Base-by-base conservation (phyloP, 2,329 filamentous ascomycete species). In the Penicillium nordicum region DNA sequence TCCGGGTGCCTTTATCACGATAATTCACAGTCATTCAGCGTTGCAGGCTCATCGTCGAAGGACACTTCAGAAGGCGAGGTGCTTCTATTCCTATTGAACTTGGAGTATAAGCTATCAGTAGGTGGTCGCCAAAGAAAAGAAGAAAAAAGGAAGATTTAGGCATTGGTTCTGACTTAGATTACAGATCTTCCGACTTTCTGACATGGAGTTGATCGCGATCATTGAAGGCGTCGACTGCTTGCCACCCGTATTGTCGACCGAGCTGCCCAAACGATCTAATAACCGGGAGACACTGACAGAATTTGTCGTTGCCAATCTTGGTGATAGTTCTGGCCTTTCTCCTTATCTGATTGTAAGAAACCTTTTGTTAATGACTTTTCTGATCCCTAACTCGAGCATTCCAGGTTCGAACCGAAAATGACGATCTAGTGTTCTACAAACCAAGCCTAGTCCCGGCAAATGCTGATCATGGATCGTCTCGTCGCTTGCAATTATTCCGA, bases 381-480 rank as follows among this genome's bases (percentile, higher is more conserved):
- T n/a, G 6, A 56, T 25, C 14, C 53, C 34, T 51, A 48, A 58
- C 55, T 45, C 40, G 61, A 57, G 63, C 14, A 42, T 47, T 37
- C 37, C 61, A 92, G 88, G 78, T 92, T 29, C 89, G 93, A 49
- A 90, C 90, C 47, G 81, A 84, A 10, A 87, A 85, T 57, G 88
- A 96, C 61, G 92, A 97, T 68, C 77, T 97, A 34, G 88, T 88
- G 11, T 82, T 97, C 44, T 99, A 97, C 70, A 86, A 94, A 69
- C 92, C 93, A 1, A 88, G 91, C 64, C 80, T 84, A 41, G 77
- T 77, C 58, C 50, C 53, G 21, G 37, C 45, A 11, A 58, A 58
- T 29, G 37, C 51, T 23, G 63, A 57, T 12, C 58, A 62, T 38
- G 58, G 48, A 27, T 21, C 50, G 5, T 41, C 55, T 5, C 30